These are phyloP conservation scores for Hygrophorus pudorinus DNA, from an alignment of 768 basidiomycete species.

Conservation along the genomic window DNA sequence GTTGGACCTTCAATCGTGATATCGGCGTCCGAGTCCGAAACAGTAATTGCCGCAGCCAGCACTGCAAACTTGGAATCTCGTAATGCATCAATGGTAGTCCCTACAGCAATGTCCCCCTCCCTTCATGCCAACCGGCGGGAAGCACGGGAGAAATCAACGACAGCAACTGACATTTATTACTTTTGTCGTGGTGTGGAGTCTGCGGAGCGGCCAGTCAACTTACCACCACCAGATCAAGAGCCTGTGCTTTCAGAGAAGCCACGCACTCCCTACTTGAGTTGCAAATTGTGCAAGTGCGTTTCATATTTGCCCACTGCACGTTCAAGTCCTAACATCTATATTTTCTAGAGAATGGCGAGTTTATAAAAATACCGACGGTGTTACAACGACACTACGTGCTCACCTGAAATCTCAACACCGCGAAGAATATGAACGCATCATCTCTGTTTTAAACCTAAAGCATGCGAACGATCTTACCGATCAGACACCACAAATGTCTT, in stretches of 20 bases:
- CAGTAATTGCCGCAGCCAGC: neutral
- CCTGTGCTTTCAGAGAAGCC: slow-evolving; percentile 7
- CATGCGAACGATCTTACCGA: slow-evolving; percentile 1
- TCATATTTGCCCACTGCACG: slow-evolving; percentile 10
- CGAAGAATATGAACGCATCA: slow-evolving; percentile 8
- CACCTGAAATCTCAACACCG: slow-evolving; percentile 16
- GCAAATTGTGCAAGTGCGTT: slow-evolving; percentile 20
- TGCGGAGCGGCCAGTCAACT: slow-evolving; percentile 1
- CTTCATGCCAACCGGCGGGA: neutral
- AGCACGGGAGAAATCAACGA: neutral
- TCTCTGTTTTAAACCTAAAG: slow-evolving; percentile 11
- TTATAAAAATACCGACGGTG: slow-evolving; percentile 13
- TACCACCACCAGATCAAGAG: neutral
- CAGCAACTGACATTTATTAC: slow-evolving; percentile 15
- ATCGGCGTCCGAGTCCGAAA: neutral
- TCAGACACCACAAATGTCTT: neutral
- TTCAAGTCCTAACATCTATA: neutral
- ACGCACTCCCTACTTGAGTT: slow-evolving; percentile 8
- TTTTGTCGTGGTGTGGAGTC: slow-evolving; percentile 10
- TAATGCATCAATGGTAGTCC: neutral
- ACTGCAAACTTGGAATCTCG: neutral
- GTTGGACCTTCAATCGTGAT: neutral
- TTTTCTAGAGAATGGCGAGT: slow-evolving; percentile 7
- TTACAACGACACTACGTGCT: slow-evolving; percentile 13
- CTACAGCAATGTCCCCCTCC: neutral